A percentile compares a stretch with the other conserved stretches of the same genome.
Evolutionary conservation across 805 yeast genomes (phyloP).

Genomic region (Metschnikowia continentalis): DNA sequence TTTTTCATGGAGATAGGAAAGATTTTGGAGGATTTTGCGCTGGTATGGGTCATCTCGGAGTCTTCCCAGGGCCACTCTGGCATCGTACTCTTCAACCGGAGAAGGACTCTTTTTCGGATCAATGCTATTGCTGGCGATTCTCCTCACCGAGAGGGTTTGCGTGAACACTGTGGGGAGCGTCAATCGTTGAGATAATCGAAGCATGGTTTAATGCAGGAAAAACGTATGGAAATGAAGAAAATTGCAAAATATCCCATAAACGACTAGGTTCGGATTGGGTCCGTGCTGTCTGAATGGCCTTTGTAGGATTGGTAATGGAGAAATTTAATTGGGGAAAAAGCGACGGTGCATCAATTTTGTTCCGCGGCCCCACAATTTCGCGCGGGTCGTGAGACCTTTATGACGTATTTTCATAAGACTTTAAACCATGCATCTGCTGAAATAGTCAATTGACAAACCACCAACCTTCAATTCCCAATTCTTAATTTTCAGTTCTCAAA

Average conservation of each 20-base stretch:
- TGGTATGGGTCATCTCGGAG: slow-evolving; percentile 77
- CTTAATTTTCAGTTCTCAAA: too few relatives aligned
- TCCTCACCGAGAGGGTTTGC: neutral
- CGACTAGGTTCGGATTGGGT: neutral
- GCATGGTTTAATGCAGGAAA: neutral
- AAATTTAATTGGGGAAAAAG: slow-evolving; percentile 1
- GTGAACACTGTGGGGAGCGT: neutral
- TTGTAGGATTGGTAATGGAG: slow-evolving; percentile 1
- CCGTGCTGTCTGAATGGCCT: neutral
- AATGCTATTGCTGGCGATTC: slow-evolving; percentile 3
- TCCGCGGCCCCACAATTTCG: slow-evolving; percentile 6
- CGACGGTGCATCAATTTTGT: neutral
- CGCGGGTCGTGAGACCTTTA: neutral
- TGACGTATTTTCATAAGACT: neutral
- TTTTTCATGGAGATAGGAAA: slow-evolving; percentile 56
- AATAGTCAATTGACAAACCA: too few relatives aligned
- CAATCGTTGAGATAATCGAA: neutral
- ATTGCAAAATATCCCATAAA: neutral
- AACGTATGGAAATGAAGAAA: neutral
- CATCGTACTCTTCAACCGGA: slow-evolving; percentile 51
- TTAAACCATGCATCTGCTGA: too few relatives aligned
- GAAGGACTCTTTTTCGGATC: slow-evolving; percentile 14
- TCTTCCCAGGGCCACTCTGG: slow-evolving; percentile 44
- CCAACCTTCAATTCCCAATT: too few relatives aligned
- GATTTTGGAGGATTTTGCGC: slow-evolving; percentile 59